Base-by-base conservation (phyloP, 2,329 filamentous ascomycete genomes). In the Aspergillus uvarum region DNA sequence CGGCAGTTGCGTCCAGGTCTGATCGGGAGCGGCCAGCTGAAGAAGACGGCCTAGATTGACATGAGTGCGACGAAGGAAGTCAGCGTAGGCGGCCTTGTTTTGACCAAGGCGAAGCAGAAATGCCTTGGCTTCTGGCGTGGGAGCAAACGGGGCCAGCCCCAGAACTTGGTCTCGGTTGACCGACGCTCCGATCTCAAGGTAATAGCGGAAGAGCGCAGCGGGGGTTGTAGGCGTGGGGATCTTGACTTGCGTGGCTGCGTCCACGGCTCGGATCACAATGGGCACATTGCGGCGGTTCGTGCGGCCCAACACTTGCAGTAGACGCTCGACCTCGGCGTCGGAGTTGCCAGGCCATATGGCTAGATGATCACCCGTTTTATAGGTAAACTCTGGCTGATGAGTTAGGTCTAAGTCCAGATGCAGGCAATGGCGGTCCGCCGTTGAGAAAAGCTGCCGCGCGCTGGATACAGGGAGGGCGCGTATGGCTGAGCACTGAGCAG, bases 281-380 rank as follows among this genome's bases (percentile, higher is more conserved):
- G 68, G 68, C 2, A 63, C 54, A 14, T 69, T 59, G 5, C 65
- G 62, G 5, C 61, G 65, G 0, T 59, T 54, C 38, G 78, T 76
- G 47, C 95, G 84, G 58, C 85, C 90, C 58, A 92, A 80, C 53
- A 93, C 81, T 64, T 86, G 82, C 63, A 96, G 80, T 73, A 96
- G 89, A 56, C 89, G 85, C 67, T 96, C 89, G 32, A 96, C 91
- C 75, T 96, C 92, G 64, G 85, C 87, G 55, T 92, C 92, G 55
- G 93, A 82, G 74, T 96, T 97, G 42, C 90, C 93, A 38, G 93
- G 92, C 92, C 93, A 96, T 68, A 96, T 80, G 47, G 92, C 92
- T 70, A 96, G 89, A 73, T 96, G 93, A 72, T 97, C 93, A 70
- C 93, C 93, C 49, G 92, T 96, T 67, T 93, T 90, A 81, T 97